phyloP scores from a whole-genome alignment of 192 early-diverging fungal genomes.

The Backusella liffmaniae region DNA sequence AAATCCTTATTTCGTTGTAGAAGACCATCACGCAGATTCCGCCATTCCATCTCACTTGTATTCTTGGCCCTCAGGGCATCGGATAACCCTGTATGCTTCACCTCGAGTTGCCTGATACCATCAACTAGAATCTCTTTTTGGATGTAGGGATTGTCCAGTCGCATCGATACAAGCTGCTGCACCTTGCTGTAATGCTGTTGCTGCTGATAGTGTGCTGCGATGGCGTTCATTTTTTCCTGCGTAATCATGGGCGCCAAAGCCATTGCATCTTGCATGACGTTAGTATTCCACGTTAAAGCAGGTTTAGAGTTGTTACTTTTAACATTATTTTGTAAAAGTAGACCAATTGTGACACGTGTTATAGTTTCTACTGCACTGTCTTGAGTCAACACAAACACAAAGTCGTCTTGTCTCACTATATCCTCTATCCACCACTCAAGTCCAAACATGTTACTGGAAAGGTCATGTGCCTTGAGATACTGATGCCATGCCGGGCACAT shows the following conservation, averaged over 20 bases:
- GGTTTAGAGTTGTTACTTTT: neutral
- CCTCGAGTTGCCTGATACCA: constrained; percentile 45
- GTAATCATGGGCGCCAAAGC: constrained; percentile 65
- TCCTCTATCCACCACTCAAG: neutral
- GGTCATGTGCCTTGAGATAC: neutral
- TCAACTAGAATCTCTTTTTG: constrained; percentile 22
- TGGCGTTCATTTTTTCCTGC: constrained; percentile 66
- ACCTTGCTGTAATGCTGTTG: constrained; percentile 51
- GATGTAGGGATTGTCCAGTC: constrained; percentile 34
- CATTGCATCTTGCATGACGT: constrained; percentile 77
- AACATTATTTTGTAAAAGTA: constrained; percentile 58
- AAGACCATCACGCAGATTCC: constrained; percentile 50
- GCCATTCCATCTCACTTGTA: constrained; percentile 45
- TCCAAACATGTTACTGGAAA: neutral
- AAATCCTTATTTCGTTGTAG: constrained; percentile 28
- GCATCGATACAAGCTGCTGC: constrained; percentile 46
- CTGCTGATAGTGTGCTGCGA: constrained; percentile 55
- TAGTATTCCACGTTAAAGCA: neutral
- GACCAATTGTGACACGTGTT: constrained; percentile 65
- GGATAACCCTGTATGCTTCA: constrained; percentile 63
- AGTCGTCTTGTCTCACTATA: neutral
- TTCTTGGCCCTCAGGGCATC: constrained; percentile 56
- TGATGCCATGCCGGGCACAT: neutral
- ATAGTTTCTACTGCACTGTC: constrained; percentile 76
- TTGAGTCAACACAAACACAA: neutral